These are phyloP conservation scores for Cladosporium sp. DNA, from an alignment of 2,329 filamentous ascomycete species.

Conservation along the genomic window DNA sequence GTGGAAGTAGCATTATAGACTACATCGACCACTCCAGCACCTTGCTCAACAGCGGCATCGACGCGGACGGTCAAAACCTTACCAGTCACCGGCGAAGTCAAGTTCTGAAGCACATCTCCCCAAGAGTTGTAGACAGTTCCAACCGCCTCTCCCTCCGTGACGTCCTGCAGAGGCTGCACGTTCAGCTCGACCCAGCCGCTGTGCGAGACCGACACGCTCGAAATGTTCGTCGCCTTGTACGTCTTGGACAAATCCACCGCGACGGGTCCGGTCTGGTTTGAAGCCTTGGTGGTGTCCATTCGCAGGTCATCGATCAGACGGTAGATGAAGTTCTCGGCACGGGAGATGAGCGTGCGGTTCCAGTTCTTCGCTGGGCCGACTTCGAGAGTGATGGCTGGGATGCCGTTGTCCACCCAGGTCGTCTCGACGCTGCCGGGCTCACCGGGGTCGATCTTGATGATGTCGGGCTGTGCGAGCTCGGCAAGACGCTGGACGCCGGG, in stretches of 20 bases:
- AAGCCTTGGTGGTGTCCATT: conserved; percentile 12
- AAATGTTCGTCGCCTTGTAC: conserved; percentile 33
- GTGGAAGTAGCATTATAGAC: conserved; percentile 38
- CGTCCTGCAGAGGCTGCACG: conserved; percentile 38
- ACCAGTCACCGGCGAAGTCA: conserved; percentile 36
- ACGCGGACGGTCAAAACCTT: conserved; percentile 38
- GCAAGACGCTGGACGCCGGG: conserved; percentile 42
- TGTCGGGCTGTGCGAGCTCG: conserved; percentile 42
- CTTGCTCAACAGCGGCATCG: conserved; percentile 40
- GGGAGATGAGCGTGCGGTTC: conserved; percentile 39
- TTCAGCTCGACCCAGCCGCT: conserved; percentile 30
- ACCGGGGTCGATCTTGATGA: conserved; percentile 42
- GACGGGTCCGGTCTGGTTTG: conserved; percentile 4
- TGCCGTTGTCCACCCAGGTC: conserved; percentile 38
- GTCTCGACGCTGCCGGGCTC: conserved; percentile 43
- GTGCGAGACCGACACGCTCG: conserved; percentile 36
- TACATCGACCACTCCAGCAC: conserved; percentile 37
- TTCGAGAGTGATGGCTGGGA: conserved; percentile 42
- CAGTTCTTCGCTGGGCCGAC: conserved; percentile 42
- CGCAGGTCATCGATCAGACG: conserved; percentile 17
- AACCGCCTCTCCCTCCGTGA: conserved; percentile 39
- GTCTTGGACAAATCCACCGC: conserved; percentile 23
- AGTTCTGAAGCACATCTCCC: conserved; percentile 39
- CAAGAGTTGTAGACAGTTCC: conserved; percentile 39
- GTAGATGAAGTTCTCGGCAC: conserved; percentile 30